Percentiles rank a stretch among this genome's conserved stretches.
phyloP scores from a whole-genome alignment of 2,329 filamentous ascomycete species.

The Colletotrichum brevisporum region DNA sequence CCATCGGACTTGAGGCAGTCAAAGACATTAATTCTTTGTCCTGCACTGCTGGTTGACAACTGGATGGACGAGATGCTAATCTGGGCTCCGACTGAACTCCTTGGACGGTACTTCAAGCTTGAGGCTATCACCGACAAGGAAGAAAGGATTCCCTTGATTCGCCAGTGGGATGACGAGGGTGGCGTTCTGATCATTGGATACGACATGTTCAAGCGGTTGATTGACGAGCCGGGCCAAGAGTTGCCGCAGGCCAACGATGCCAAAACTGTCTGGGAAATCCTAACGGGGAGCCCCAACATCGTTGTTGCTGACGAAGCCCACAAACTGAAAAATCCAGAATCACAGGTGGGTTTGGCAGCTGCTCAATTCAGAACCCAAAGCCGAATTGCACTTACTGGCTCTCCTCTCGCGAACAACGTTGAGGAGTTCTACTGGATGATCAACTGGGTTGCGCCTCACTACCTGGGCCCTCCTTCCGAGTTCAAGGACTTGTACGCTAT shows the following conservation, averaged over 20 bases:
- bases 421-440: slow-evolving; percentile 90
- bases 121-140: slow-evolving; percentile 53
- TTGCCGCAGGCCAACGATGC: slow-evolving; percentile 30
- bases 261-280: slow-evolving; percentile 51
- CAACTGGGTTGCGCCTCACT: slow-evolving; percentile 86
- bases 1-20: slow-evolving; percentile 74
- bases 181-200: slow-evolving; percentile 87
- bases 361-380: slow-evolving; percentile 74
- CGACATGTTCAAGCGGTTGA: slow-evolving; percentile 69
- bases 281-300: slow-evolving; percentile 76
- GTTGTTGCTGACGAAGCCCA: slow-evolving; percentile 92
- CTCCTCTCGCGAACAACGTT: slow-evolving; percentile 87
- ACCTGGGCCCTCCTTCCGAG: slow-evolving; percentile 76
- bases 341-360: slow-evolving; percentile 68
- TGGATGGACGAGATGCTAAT: slow-evolving; percentile 83
- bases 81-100: slow-evolving; percentile 73
- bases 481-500: slow-evolving; percentile 79
- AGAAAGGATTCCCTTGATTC: slow-evolving; percentile 62
- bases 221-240: slow-evolving; percentile 48
- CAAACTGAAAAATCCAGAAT: slow-evolving; percentile 75
- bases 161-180: slow-evolving; percentile 73
- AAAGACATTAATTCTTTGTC: slow-evolving; percentile 81
- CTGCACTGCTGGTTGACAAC: slow-evolving; percentile 81
- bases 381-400: slow-evolving; percentile 88
- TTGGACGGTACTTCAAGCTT: slow-evolving; percentile 72